Evolutionary conservation across 2,329 filamentous ascomycete genomes (phyloP), one percentile per base, ranked within the genome.

Genomic region (Colletotrichum euphorbiae): DNA sequence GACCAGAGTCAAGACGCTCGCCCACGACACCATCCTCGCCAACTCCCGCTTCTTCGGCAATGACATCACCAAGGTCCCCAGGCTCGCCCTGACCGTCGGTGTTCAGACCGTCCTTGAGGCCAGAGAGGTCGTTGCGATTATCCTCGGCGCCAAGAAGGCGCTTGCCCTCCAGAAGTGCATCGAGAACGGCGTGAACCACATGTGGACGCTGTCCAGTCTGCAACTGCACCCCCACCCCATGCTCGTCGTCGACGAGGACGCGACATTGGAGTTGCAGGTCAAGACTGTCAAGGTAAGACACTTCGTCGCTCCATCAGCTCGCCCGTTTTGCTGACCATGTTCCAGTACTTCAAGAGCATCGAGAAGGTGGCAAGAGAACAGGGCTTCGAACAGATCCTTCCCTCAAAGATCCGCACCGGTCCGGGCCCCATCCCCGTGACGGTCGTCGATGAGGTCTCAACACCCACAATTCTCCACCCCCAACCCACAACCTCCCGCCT

Each of bases 31-130:
- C 51, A 93, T 96, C 69, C 82, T 94, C 4, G 93, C 93, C 71
- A 97, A 97, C 80, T 93, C 91, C 17, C 85, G 93, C 69, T 96
- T 96, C 84, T 97, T 97, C 77, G 89, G 83, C 72, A 90, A 93
- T 70, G 90, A 96, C 73, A 77, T 94, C 62, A 82, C 82, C 69
- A 87, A 90, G 76, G 93, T 97, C 40, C 93, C 93, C 2, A 89
- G 88, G 74, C 93, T 93, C 88, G 93, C 93, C 12, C 81, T 96
- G 78, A 97, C 93, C 0, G 93, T 97, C 11, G 93, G 93, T 48
- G 91, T 97, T 33, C 90, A 93, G 78, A 97, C 93, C 2, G 90
- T 96, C 43, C 85, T 96, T 72, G 92, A 95, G 77, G 90, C 93
- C 3, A 84, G 90, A 61, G 93, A 96, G 79, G 91, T 97, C 9